Base-by-base conservation (phyloP, 2,329 filamentous ascomycete species). In the Hortaea werneckii region DNA sequence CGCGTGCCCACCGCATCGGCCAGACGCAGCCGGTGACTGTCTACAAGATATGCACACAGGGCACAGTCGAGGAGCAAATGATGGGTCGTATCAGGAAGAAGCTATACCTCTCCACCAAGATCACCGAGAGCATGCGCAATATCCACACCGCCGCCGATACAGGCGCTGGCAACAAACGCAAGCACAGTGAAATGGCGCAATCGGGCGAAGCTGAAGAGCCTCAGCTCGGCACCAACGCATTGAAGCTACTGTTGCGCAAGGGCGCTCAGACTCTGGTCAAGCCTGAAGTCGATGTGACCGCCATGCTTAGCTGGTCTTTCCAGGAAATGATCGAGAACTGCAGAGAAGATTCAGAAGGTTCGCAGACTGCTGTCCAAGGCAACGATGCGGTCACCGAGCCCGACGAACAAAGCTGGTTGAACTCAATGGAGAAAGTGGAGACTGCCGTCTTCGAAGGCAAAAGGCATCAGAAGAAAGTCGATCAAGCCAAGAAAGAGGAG, bases 21-120 rank as follows among this genome's bases (percentile, higher is more conserved):
- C 75, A 78, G 54, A 75, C 67, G 0, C 65, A 72, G 44, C 68
- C 71, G 10, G 75, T 78, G 0, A 75, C 72, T 0, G 66, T 79
- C 6, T 78, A 77, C 58, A 76, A 77, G 51, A 61, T 79, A 0
- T 75, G 74, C 49, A 74, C 76, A 0, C 71, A 72, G 44, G 76
- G 76, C 1, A 79, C 76, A 0, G 73, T 79, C 0, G 76, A 79
- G 49, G 73, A 77, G 49, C 76, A 79, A 47, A 79, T 79, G 73
- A 68, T 75, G 58, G 69, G 73, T 0, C 65, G 75, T 1, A 73
- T 78, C n/a, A 67, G 70, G 5, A 81, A 81, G 66, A 82, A 81
- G 60, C 64, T 80, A 0, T 80, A 80, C 49, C 64, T 81, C 0
- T 79, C 76, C 0, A 69, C 74, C 0, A 80, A 79, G 54, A 75